These are phyloP conservation scores for Aspergillus pseudoterreus DNA, from an alignment of 2,329 filamentous ascomycete genomes.

Conservation along the genomic window DNA sequence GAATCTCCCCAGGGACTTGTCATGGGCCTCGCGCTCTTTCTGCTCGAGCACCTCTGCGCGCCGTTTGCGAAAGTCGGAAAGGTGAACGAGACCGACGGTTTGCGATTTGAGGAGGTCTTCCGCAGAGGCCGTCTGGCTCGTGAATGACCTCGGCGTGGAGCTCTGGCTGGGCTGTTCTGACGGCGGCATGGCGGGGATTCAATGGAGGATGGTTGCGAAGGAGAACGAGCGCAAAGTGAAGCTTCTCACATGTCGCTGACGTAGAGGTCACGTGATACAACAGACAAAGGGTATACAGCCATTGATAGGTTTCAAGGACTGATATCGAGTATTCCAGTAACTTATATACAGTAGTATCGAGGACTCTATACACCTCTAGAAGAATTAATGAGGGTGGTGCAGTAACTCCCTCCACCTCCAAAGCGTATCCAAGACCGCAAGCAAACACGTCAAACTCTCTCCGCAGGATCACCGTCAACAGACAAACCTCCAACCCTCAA, in stretches of 20 bases:
- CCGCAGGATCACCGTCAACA: constrained; percentile 18
- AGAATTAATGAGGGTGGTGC: too few species aligned
- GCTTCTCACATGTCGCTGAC: too few species aligned
- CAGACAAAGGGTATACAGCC: too few species aligned
- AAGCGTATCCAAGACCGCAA: background rate
- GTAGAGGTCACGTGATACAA: too few species aligned
- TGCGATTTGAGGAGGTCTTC: constrained; percentile 79
- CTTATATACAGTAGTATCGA: too few species aligned
- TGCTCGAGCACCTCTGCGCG: constrained; percentile 91
- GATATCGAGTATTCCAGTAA: too few species aligned
- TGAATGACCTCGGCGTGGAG: constrained; percentile 58
- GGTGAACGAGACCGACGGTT: constrained; percentile 84
- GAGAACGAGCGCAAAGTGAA: too few species aligned
- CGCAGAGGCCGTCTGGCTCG: constrained; percentile 69
- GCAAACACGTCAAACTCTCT: constrained; percentile 24
- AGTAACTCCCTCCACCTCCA: background rate
- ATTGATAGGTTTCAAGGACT: too few species aligned
- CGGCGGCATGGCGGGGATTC: constrained; percentile 15
- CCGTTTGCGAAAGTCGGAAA: constrained; percentile 93
- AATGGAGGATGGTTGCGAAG: background rate
- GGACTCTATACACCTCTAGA: too few species aligned
- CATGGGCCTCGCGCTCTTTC: constrained; percentile 76
- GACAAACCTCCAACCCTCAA: constrained; percentile 6
- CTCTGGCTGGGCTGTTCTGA: constrained; percentile 38
- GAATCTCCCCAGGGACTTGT: constrained; percentile 50